phyloP scores from a whole-genome alignment of 306 rosid species.

The Prunus armeniaca region DNA sequence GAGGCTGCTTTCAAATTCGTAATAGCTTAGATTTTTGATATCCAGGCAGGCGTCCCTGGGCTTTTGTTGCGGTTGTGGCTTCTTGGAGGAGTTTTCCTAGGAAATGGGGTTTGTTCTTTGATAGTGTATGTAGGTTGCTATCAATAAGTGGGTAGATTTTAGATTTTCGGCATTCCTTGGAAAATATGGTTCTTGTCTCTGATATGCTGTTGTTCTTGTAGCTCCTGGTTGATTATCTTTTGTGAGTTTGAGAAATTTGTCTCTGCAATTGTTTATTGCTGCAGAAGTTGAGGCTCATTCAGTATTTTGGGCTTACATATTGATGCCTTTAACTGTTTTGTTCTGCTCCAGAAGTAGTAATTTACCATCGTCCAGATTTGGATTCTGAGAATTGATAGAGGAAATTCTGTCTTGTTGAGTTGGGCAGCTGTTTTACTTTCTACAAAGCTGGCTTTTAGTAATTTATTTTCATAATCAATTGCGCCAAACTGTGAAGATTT shows the following conservation, averaged over 20 bases:
- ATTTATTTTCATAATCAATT: conserved; percentile 4
- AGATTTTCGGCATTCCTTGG: background rate
- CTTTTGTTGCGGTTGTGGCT: conserved; percentile 13
- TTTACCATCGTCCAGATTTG: background rate
- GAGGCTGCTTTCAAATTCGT: conserved; percentile 24
- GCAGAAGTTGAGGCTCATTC: background rate
- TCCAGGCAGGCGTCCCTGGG: background rate
- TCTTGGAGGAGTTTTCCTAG: background rate
- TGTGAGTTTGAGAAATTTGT: conserved; percentile 16
- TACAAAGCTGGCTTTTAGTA: background rate
- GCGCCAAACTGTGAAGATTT: background rate
- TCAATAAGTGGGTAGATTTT: conserved; percentile 14
- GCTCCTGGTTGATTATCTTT: conserved; percentile 13
- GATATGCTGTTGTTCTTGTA: conserved; percentile 8
- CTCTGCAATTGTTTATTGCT: background rate
- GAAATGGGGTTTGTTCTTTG: conserved; percentile 17
- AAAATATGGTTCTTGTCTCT: conserved; percentile 15
- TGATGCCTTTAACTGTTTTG: conserved; percentile 15
- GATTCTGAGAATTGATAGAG: conserved; percentile 21
- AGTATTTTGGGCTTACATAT: background rate
- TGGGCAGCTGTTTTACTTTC: conserved; percentile 21
- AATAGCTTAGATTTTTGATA: conserved; percentile 6
- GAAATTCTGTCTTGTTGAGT: conserved; percentile 14
- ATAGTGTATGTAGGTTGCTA: background rate
- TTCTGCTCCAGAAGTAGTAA: conserved; percentile 13